Base-by-base conservation (phyloP, 148 eudicot genomes). In the Rhododendron vialii region DNA sequence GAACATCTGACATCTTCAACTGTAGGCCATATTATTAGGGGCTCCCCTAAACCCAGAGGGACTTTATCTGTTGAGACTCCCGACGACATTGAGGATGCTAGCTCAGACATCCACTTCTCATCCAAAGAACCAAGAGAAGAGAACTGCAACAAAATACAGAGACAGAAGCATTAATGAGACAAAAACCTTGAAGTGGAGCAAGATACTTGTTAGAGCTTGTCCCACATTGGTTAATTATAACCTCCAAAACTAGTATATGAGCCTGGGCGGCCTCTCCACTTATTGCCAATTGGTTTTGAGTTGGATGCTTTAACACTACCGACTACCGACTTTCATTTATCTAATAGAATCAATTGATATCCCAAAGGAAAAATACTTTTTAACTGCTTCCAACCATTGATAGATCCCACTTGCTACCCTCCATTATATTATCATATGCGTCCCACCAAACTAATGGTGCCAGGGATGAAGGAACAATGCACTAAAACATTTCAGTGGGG, bases 101-200 rank as follows among this genome's bases (percentile, higher is more conserved):
- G 88, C 92, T 97, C 99, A 43, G 90, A 85, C 99, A 97, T 97
- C 99, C 99, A 97, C 92, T 97, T 97, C 91, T 97, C 99, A 83
- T 97, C 99, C 89, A 97, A 90, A 61, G 99, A 97, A 83, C 99
- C 99, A 85, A 97, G 93, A 48, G 99, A 97, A 13, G 99, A 97
- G 87, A 97, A 97, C 99, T 97, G 92, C 86, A 90, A 75, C 53
- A 87, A 51, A 87, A 28, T 36, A 82, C 83, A 15, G 80, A 87
- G 18, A 81, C 53, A 4, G 43, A 78, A 48, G 86, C 77, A 85
- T 87, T 14, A 71, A 48, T 24, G 28, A 57, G 51, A 59, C 24
- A 26, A 43, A 82, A 48, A 85, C 15, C 80, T 77, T 41, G 8
- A n/a, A 18, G 12, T 11, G 83, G 43, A 81, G 33, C 33, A 71